Evolutionary conservation across 768 basidiomycete genomes (phyloP).

Genomic region (Boletus rubescentipes): DNA sequence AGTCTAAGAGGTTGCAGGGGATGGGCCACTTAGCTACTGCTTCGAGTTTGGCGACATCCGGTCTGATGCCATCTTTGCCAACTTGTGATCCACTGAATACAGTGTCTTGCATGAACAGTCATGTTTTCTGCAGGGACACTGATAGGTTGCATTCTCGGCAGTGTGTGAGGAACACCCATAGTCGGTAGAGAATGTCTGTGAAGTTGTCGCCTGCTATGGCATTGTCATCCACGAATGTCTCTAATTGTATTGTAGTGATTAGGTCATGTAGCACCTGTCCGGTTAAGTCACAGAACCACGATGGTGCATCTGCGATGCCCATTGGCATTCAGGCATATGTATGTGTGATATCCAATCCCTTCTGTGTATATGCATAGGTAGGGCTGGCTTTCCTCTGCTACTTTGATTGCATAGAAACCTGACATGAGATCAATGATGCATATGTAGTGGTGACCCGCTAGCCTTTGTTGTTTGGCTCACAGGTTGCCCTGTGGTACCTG

Average conservation of each 20-base stretch:
- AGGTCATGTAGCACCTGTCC: not conserved
- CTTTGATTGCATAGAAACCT: constrained; percentile 24
- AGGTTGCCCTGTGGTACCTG: constrained; percentile 40
- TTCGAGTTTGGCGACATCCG: too few species aligned
- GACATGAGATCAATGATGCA: constrained; percentile 24
- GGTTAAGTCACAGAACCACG: not conserved
- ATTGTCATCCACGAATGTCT: not conserved
- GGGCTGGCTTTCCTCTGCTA: constrained; percentile 17
- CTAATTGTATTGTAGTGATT: not conserved
- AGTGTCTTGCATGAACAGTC: too few species aligned
- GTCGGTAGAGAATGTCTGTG: not conserved
- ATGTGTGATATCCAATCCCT: constrained; percentile 38
- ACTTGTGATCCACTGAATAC: too few species aligned
- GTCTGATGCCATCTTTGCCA: too few species aligned
- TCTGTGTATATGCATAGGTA: constrained; percentile 38
- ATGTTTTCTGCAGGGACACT: too few species aligned
- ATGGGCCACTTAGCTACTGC: too few species aligned
- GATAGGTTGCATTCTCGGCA: not conserved
- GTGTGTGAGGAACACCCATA: not conserved
- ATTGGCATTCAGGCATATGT: constrained; percentile 40
- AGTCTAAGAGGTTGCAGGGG: too few species aligned
- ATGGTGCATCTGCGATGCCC: constrained; percentile 40
- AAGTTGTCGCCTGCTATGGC: not conserved
- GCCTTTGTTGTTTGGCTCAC: constrained; percentile 34
- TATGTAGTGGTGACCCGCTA: constrained; percentile 23